Evolutionary conservation across 2,329 filamentous ascomycete genomes (phyloP).

Genomic region (Paracoccidioides lutzii): DNA sequence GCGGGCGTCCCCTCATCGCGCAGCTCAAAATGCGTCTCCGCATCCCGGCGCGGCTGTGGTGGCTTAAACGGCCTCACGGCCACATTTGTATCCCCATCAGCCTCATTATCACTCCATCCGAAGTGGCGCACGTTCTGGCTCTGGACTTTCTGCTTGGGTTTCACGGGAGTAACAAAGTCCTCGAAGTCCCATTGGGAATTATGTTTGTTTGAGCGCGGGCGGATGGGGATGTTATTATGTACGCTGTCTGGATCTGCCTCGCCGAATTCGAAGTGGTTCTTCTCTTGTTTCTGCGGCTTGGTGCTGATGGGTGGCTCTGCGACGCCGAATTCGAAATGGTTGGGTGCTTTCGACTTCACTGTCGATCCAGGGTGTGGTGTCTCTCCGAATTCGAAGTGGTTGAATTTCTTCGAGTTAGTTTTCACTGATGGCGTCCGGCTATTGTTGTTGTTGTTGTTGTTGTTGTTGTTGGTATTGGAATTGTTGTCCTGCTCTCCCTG

Average conservation of each 20-base stretch:
- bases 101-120: slow-evolving; percentile 61
- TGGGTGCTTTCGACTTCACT: background rate
- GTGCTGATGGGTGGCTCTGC: background rate
- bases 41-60: slow-evolving; percentile 59
- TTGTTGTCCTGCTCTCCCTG: slow-evolving; percentile 35
- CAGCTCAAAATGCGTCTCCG: slow-evolving; percentile 72
- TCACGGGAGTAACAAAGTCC: slow-evolving; percentile 74
- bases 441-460: too few relatives aligned
- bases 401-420: slow-evolving; percentile 65
- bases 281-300: slow-evolving; percentile 42
- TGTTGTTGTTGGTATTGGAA: background rate
- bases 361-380: slow-evolving; percentile 6
- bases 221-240: slow-evolving; percentile 1
- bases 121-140: slow-evolving; percentile 62
- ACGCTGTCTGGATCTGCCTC: background rate
- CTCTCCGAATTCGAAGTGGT: slow-evolving; percentile 70
- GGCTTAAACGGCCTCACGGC: slow-evolving; percentile 37
- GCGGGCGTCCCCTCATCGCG: slow-evolving; percentile 57
- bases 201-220: slow-evolving; percentile 29
- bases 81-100: slow-evolving; percentile 14
- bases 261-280: slow-evolving; percentile 44
- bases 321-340: slow-evolving; percentile 8
- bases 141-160: slow-evolving; percentile 51
- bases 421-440: slow-evolving; percentile 26
- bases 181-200: slow-evolving; percentile 74